Evolutionary conservation across 371 early-diverging fungal species (phyloP), one percentile per base, ranked within the genome.

Genomic region (Mucor saturninus): DNA sequence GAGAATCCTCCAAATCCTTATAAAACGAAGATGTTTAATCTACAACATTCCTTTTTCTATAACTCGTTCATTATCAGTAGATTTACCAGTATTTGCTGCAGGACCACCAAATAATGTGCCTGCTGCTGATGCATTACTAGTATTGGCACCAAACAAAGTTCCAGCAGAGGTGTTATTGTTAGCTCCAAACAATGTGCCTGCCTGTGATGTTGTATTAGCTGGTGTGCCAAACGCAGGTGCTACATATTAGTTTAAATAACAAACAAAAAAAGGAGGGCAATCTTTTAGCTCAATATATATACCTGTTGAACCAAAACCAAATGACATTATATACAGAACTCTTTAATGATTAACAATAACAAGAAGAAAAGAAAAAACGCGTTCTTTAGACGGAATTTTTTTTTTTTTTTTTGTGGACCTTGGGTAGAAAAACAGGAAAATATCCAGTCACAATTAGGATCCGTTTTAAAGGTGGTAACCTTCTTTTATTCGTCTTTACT

Each of bases 91-190:
- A 65, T 4, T 73, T 51, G 35, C 66, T 45, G 43, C 64, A 53
- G 59, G 66, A 14, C 76, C 81, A 58, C 78, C 79, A 68, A 76
- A 62, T 32, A 76, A 62, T 5, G 68, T 70, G 28, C 66, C 67
- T 42, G 80, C 84, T 56, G 82, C 68, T 32, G 64, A 62, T 15
- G 74, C 50, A 37, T 58, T 65, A 35, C 29, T 46, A 26, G 56
- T 45, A 31, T 50, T 69, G 6, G 57, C 46, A 29, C 69, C 65
- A 50, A 65, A 69, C 9, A 69, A 52, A 37, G 62, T 62, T 2
- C 69, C 69, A 38, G 69, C 59, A 54, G 69, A 56, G 30, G 54
- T 57, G 30, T 28, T 48, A 28, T 51, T 56, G 21, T 54, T 29
- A 1, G 64, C 68, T 26, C 74, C 74, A 61, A 74, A 74, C 43